Base-by-base conservation (phyloP, 768 basidiomycete species). In the Amanita pseudoporphyria region DNA sequence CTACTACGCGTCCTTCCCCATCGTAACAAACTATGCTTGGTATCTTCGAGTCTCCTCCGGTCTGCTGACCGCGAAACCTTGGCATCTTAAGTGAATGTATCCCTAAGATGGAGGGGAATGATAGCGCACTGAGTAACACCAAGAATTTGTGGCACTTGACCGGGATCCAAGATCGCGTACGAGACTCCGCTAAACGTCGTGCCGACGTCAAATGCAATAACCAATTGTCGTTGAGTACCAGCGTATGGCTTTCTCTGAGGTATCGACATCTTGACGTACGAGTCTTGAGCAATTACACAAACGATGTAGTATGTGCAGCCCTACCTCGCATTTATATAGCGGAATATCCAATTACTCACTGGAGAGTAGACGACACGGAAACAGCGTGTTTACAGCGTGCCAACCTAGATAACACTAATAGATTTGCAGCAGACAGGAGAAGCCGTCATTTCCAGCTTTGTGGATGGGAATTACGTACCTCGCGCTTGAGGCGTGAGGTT, bases 201-300 rank as follows among this genome's bases (percentile, higher is more conserved):
- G 4, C 77, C 77, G 2, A 78, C 59, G 47, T 78, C 77, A 33
- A 78, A 73, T 0, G 73, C 73, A 14, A 78, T 52, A 3, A 77
- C 71, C 4, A 78, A 60, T 52, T 68, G 69, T 31, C 69, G 66
- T 24, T 56, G 48, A 9, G 62, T 19, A 16, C 76, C 77, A 26
- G 54, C 56, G 61, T 73, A 73, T 2, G 67, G 65, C 30, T 61
- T 55, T 56, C 71, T 33, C 33, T 47, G 46, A 45, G 10, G 58
- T 39, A 51, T 31, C n/a, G 54, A 44, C 60, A 59, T 62, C 9
- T 45, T 21, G 30, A 33, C 35, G 35, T 36, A 36, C 21, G 42
- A 43, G 10, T 19, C 5, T n/a, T 42, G 12, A 14, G 22, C 24
- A 22, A 26, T 22, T 6, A 22, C 7, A 24, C 7, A 14, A 18